These are phyloP conservation scores for Acmispon strigosus DNA, from an alignment of 306 rosid genomes.

Conservation along the genomic window DNA sequence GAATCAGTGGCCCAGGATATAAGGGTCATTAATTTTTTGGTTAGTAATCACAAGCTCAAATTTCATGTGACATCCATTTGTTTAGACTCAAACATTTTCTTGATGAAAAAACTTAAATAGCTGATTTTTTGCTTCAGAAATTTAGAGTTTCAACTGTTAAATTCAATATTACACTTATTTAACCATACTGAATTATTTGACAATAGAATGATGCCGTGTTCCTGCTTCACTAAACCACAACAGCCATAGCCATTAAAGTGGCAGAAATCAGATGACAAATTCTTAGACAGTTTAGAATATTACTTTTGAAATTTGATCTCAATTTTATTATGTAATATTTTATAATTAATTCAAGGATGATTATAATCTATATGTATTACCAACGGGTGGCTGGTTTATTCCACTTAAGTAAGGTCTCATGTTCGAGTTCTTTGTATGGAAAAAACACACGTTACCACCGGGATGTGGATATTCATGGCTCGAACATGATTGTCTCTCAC, in stretches of 20 bases:
- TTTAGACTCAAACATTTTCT: neutral
- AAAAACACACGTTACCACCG: no score
- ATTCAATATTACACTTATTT: neutral
- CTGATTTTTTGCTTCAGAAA: neutral
- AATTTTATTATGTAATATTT: neutral
- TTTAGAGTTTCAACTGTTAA: neutral
- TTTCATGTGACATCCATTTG: neutral
- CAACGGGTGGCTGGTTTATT: no score
- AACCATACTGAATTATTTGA: neutral
- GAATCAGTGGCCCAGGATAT: neutral
- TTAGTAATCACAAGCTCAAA: neutral
- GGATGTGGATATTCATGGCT: no score
- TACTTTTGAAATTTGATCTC: neutral
- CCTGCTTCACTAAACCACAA: slow-evolving; percentile 3
- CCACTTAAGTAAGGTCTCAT: no score
- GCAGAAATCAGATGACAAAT: neutral
- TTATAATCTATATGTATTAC: neutral
- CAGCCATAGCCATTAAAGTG: neutral
- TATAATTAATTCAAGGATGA: neutral
- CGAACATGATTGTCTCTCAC: no score
- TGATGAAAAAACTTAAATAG: neutral
- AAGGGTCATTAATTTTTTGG: neutral
- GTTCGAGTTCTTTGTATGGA: no score
- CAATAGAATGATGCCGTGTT: neutral
- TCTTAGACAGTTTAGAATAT: neutral